Evolutionary conservation across 2,329 filamentous ascomycete species (phyloP).

Genomic region (Penicillium sp.): DNA sequence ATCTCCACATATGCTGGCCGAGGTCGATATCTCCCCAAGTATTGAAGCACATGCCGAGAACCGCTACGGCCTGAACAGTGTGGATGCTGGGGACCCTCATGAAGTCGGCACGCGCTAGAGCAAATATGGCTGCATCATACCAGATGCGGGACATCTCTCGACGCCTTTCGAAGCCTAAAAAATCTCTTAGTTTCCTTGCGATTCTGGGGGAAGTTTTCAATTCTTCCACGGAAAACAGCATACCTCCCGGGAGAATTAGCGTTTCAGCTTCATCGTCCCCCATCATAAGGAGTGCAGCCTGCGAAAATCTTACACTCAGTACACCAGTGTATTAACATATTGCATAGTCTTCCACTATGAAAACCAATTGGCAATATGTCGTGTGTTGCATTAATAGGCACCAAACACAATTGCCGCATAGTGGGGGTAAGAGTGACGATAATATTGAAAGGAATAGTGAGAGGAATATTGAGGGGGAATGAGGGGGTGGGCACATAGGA

Average conservation of each 20-base stretch:
- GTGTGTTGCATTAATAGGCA: too few species aligned
- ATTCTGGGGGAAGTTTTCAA: too few species aligned
- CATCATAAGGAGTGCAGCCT: constrained; percentile 9
- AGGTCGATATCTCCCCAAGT: constrained; percentile 6
- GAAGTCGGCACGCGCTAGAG: not conserved
- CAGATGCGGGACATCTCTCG: not conserved
- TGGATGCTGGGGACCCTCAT: constrained; percentile 4
- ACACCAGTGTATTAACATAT: not conserved
- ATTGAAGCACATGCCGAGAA: constrained; percentile 7
- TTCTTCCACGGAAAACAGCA: not conserved
- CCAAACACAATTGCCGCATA: too few species aligned
- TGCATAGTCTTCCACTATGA: too few species aligned
- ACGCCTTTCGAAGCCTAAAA: not conserved
- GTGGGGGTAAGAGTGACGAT: too few species aligned
- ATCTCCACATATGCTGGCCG: constrained; percentile 4
- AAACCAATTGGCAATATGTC: not conserved
- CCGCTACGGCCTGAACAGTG: not conserved
- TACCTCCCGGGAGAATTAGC: not conserved
- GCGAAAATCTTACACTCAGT: not conserved
- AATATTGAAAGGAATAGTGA: too few species aligned
- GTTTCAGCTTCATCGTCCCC: constrained; percentile 1
- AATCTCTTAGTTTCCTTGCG: not conserved
- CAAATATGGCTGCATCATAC: constrained; percentile 4
- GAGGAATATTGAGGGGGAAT: too few species aligned
- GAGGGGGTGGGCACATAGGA: not conserved